Evolutionary conservation across 208 protist genomes (phyloP).

Genomic region (Tritrichomonas foetus): DNA sequence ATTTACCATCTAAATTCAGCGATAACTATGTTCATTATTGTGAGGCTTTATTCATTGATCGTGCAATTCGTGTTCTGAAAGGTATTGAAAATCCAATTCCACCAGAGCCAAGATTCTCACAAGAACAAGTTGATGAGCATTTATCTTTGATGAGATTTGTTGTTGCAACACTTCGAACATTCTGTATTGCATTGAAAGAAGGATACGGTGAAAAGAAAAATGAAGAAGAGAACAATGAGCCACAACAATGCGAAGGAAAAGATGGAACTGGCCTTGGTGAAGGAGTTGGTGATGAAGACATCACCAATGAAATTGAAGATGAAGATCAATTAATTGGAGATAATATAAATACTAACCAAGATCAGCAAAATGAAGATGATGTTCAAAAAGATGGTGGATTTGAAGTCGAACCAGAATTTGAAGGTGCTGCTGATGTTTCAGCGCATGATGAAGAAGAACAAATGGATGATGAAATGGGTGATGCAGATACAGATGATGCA

Average conservation of each 20-base stretch:
- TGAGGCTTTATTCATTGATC: not conserved
- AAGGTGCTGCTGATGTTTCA: not conserved
- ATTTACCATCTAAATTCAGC: not conserved
- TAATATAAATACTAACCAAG: conserved; percentile 14
- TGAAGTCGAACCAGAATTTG: not conserved
- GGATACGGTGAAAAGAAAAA: not conserved
- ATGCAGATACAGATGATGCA: not conserved
- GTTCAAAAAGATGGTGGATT: conserved; percentile 5
- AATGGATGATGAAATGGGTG: conserved; percentile 42
- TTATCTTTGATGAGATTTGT: not conserved
- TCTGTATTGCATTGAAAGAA: not conserved
- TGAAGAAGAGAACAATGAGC: not conserved
- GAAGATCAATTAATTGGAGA: conserved; percentile 38
- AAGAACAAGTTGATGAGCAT: not conserved
- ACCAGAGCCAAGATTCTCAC: too few relatives aligned
- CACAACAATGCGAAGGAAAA: not conserved
- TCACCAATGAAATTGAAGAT: conserved; percentile 32
- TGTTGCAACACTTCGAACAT: not conserved
- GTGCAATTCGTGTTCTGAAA: not conserved
- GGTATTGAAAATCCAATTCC: not conserved
- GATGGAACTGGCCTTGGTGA: conserved; percentile 23
- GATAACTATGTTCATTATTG: not conserved
- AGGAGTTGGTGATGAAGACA: conserved; percentile 5
- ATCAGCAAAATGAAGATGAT: conserved; percentile 34
- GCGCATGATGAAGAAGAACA: conserved; percentile 23